Evolutionary conservation across 225 moss, liverwort and hornwort genomes (phyloP).

Genomic region (Lunularia cruciata): DNA sequence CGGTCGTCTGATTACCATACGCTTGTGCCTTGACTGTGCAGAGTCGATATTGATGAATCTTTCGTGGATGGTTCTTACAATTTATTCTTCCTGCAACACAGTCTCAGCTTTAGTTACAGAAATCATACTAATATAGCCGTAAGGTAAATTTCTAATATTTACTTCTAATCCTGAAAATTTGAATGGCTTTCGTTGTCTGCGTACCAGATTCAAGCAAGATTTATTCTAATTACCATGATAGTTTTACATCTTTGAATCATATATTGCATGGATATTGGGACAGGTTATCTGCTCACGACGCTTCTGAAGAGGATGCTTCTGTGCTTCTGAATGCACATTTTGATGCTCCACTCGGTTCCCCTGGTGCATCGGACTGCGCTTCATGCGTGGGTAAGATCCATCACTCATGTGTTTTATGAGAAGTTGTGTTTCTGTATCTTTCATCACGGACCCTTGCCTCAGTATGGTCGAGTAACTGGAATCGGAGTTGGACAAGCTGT

Average conservation of each 20-base stretch:
- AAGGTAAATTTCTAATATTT: conserved; percentile 28
- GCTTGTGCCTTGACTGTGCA: conserved; percentile 30
- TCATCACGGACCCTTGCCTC: too few species aligned
- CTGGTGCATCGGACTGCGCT: conserved; percentile 93
- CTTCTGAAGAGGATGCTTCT: conserved; percentile 64
- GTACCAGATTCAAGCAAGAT: background rate
- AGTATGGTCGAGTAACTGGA: too few species aligned
- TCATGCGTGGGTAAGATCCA: conserved; percentile 62
- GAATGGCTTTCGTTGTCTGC: background rate
- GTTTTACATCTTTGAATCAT: background rate
- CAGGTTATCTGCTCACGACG: conserved; percentile 60
- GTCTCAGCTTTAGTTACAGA: conserved; percentile 65
- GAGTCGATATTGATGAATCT: conserved; percentile 77
- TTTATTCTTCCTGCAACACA: conserved; percentile 65
- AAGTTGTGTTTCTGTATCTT: background rate
- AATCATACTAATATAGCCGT: conserved; percentile 79
- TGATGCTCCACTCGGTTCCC: conserved; percentile 82
- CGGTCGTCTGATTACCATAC: too few species aligned
- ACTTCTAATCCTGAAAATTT: too few species aligned
- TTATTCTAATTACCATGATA: background rate
- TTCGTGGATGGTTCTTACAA: conserved; percentile 82
- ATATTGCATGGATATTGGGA: background rate
- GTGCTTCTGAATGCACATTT: conserved; percentile 89
- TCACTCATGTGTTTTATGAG: too few species aligned
- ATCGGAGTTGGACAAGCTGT: too few species aligned